A percentile compares a stretch with the other conserved stretches of the same genome.
Conservation (phyloP, 2,329 filamentous ascomycete genomes). For the Aspergillus carbonarius region DNA sequence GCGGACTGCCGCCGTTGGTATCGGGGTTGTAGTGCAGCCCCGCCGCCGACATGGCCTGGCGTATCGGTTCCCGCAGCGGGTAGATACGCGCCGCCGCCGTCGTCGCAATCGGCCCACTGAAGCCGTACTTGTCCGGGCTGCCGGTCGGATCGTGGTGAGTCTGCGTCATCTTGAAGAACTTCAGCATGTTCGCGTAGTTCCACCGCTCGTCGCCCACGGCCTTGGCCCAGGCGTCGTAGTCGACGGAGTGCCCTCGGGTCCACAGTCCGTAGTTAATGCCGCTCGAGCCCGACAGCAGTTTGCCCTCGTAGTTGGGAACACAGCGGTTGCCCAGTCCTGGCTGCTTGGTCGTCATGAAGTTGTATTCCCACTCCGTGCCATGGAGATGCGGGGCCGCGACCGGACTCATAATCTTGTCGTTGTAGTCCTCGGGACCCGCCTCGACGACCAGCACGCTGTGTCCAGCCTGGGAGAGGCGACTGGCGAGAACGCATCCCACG, state of each 20-base stretch:
- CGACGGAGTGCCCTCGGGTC: background rate
- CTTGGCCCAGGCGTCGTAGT: background rate
- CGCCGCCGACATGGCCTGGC: background rate
- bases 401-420: background rate
- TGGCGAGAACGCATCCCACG: background rate
- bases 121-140: background rate
- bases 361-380: background rate
- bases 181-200: background rate
- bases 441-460: background rate
- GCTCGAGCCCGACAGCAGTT: background rate
- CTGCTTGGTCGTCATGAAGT: background rate
- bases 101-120: background rate
- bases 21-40: background rate
- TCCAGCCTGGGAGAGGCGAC: background rate
- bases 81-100: background rate
- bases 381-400: background rate
- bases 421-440: background rate
- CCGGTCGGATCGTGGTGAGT: background rate
- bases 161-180: background rate
- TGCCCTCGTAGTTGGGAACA: background rate
- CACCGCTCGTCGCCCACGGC: background rate
- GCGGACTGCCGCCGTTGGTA: background rate
- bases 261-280: background rate
- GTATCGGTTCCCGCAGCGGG: background rate
- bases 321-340: background rate